Percentiles rank a stretch among this genome's conserved stretches.
Evolutionary conservation across 1,139 yeast species (phyloP).

Genomic region (Yamadazyma trypodendri): DNA sequence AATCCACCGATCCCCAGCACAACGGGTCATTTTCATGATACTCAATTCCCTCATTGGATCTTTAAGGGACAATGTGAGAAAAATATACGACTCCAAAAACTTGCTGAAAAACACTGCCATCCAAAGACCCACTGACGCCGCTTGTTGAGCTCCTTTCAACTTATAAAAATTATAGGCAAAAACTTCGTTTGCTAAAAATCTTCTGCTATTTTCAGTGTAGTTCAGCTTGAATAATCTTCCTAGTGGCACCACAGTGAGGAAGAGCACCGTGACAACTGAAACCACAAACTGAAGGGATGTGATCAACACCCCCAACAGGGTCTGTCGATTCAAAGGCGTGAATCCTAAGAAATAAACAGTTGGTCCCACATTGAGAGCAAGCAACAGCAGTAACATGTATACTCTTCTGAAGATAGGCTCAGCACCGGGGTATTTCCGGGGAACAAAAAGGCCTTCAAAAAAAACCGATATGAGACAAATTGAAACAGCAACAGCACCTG

Average conservation of each 20-base stretch:
- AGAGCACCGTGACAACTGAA: conserved; percentile 41
- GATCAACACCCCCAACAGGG: conserved; percentile 32
- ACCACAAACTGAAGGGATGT: conserved; percentile 45
- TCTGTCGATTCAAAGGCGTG: conserved; percentile 24
- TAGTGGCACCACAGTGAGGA: conserved; percentile 47
- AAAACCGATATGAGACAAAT: conserved; percentile 43
- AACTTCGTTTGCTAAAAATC: conserved; percentile 30
- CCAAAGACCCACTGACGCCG: conserved; percentile 51
- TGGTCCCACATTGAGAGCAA: conserved; percentile 37
- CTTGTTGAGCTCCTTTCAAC: conserved; percentile 35
- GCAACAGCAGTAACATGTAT: conserved; percentile 25
- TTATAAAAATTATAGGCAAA: conserved; percentile 39
- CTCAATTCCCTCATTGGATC: conserved; percentile 51
- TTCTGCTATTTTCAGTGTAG: conserved; percentile 18
- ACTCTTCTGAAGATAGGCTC: conserved; percentile 40
- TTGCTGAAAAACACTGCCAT: conserved; percentile 44
- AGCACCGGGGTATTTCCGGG: conserved; percentile 57
- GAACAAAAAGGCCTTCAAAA: conserved; percentile 49
- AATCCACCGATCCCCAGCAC: conserved; percentile 46
- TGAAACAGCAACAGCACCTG: conserved; percentile 48
- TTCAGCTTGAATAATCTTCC: conserved; percentile 33
- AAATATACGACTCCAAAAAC: conserved; percentile 51
- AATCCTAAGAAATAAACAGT: conserved; percentile 37
- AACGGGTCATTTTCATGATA: conserved; percentile 35
- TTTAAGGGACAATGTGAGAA: conserved; percentile 44